Evolutionary conservation across 1,284 basidiomycete genomes (phyloP).

Genomic region (Cystodermella granulosa): DNA sequence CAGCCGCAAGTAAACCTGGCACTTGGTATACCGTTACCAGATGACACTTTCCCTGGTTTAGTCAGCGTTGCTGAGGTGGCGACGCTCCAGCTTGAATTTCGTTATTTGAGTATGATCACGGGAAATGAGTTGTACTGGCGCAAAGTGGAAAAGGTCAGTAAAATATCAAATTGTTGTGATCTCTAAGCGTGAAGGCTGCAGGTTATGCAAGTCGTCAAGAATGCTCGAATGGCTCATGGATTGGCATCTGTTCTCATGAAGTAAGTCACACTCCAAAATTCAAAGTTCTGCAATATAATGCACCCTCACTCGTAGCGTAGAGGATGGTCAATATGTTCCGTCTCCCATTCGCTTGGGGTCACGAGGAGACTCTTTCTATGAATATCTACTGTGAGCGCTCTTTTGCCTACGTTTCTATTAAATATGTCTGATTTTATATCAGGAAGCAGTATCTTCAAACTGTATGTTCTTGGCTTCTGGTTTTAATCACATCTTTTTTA

Average conservation of each 20-base stretch:
- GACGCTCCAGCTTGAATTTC: conserved; percentile 82
- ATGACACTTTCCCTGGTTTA: conserved; percentile 60
- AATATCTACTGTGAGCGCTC: conserved; percentile 64
- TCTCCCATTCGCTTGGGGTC: conserved; percentile 83
- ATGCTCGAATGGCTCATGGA: conserved; percentile 52
- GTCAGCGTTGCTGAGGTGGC: conserved; percentile 81
- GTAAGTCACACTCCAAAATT: conserved; percentile 38
- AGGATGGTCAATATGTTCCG: conserved; percentile 63
- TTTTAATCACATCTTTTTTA: conserved; percentile 3
- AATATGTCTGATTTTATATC: neutral
- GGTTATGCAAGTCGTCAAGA: conserved; percentile 56
- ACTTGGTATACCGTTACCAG: conserved; percentile 58
- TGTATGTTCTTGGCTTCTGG: conserved; percentile 33
- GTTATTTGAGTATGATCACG: conserved; percentile 76
- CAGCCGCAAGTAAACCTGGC: conserved; percentile 72
- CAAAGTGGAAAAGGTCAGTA: conserved; percentile 65
- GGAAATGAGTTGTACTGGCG: conserved; percentile 77
- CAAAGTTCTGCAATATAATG: no score
- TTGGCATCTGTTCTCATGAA: conserved; percentile 76
- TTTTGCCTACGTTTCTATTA: neutral
- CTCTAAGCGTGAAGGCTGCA: conserved; percentile 11
- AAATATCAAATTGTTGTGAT: neutral
- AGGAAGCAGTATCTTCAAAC: conserved; percentile 74
- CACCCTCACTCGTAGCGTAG: conserved; percentile 41
- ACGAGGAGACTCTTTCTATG: conserved; percentile 86